Percentiles rank a stretch among this genome's conserved stretches.
Conservation (phyloP, 805 yeast species). For the Saturnispora galanensis region DNA sequence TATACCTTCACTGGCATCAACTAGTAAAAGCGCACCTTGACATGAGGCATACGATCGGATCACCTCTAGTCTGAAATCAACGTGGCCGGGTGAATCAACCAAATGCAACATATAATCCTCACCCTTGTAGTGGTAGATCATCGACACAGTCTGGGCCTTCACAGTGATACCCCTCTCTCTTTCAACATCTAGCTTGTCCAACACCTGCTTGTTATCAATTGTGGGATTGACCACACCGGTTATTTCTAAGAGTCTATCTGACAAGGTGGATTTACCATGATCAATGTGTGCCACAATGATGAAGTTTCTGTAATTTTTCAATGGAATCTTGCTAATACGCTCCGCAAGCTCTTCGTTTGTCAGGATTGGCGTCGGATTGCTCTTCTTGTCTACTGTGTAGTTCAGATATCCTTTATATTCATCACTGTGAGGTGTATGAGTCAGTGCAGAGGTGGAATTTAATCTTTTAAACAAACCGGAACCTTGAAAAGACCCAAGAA, state of each 20-base stretch:
- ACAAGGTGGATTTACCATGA: slow-evolving; percentile 72
- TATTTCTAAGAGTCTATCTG: slow-evolving; percentile 77
- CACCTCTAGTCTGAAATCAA: slow-evolving; percentile 90
- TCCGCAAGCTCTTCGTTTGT: slow-evolving; percentile 20
- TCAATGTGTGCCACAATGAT: slow-evolving; percentile 96
- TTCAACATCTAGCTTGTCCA: slow-evolving; percentile 89
- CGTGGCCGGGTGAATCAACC: slow-evolving; percentile 98
- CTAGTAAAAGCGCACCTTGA: slow-evolving; percentile 82
- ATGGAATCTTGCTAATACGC: slow-evolving; percentile 69
- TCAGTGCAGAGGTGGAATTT: not conserved
- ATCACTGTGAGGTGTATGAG: slow-evolving; percentile 10
- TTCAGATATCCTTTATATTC: slow-evolving; percentile 22
- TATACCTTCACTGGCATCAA: slow-evolving; percentile 93
- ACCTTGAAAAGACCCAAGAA: too few relatives aligned
- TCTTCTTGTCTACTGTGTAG: slow-evolving; percentile 19
- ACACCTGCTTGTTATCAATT: slow-evolving; percentile 60
- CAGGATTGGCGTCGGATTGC: slow-evolving; percentile 21
- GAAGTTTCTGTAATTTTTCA: slow-evolving; percentile 76
- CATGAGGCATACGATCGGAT: slow-evolving; percentile 92
- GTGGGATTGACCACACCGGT: slow-evolving; percentile 84
- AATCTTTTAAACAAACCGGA: not conserved
- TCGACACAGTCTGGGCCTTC: slow-evolving; percentile 93
- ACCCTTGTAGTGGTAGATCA: slow-evolving; percentile 64
- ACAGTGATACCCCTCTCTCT: slow-evolving; percentile 94
- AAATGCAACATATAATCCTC: slow-evolving; percentile 77